These are phyloP conservation scores for Ophiostoma novo-ulmi DNA, from an alignment of 2,329 filamentous ascomycete genomes.

Conservation along the genomic window DNA sequence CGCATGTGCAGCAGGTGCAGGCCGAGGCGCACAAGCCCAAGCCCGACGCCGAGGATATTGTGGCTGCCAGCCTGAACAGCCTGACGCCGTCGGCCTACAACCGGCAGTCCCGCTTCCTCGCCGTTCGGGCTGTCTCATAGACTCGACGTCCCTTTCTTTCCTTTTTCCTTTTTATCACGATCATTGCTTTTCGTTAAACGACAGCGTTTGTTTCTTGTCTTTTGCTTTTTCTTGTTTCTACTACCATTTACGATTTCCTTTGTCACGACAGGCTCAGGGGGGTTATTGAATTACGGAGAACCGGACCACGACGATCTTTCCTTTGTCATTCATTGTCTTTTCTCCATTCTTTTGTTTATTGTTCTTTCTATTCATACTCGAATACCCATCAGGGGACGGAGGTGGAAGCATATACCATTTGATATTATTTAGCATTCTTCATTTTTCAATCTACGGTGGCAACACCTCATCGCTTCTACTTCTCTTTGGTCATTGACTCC, in stretches of 20 bases:
- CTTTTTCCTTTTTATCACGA: not conserved
- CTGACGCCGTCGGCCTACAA: not conserved
- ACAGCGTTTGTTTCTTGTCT: not conserved
- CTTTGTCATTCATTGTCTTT: not conserved
- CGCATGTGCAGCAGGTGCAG: conserved; percentile 34
- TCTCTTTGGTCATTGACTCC: not conserved
- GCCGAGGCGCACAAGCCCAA: conserved; percentile 13
- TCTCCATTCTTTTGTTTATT: not conserved
- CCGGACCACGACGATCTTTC: conserved; percentile 1
- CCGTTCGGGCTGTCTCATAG: not conserved
- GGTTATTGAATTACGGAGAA: conserved; percentile 5
- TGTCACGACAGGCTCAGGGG: not conserved
- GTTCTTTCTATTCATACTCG: not conserved
- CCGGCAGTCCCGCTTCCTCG: not conserved
- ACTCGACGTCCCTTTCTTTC: not conserved
- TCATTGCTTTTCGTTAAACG: not conserved
- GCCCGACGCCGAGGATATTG: conserved; percentile 10
- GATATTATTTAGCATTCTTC: conserved; percentile 9
- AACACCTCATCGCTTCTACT: not conserved
- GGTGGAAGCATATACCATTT: conserved; percentile 11
- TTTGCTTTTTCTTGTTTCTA: not conserved
- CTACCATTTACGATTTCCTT: not conserved
- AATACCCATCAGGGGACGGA: conserved; percentile 11
- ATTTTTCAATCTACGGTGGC: not conserved
- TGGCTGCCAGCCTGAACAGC: conserved; percentile 16